phyloP scores from a whole-genome alignment of 2,329 filamentous ascomycete species.

The Coleophoma eucalyptorum region DNA sequence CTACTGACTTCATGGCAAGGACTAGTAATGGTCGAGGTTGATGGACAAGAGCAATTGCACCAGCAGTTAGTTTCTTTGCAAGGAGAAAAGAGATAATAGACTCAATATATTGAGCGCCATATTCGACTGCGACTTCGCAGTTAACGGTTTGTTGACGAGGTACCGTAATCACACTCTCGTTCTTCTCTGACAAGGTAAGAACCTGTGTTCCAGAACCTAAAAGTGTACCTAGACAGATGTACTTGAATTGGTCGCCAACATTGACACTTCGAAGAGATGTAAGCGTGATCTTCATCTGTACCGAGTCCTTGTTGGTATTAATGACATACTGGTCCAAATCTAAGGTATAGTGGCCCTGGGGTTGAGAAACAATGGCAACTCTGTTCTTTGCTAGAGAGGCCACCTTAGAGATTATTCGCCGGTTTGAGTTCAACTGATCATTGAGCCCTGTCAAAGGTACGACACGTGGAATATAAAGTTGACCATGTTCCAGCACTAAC shows the following conservation, averaged over 20 bases:
- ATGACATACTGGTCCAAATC: neutral
- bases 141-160: neutral
- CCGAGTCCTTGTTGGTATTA: neutral
- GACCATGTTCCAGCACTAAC: conserved; percentile 7
- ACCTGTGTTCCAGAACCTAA: neutral
- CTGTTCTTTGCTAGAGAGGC: neutral
- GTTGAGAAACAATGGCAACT: neutral
- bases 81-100: neutral
- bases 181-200: neutral
- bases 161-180: neutral
- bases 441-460: conserved; percentile 5
- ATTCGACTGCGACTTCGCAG: neutral
- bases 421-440: conserved; percentile 8
- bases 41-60: too few relatives aligned
- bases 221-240: neutral
- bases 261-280: neutral
- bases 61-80: neutral
- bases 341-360: neutral
- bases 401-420: conserved; percentile 8
- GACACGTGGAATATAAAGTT: conserved; percentile 11
- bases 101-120: neutral
- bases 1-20: too few relatives aligned
- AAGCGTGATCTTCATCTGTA: neutral
- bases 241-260: neutral
- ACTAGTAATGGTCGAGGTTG: too few relatives aligned